Base-by-base conservation (phyloP, 495 filamentous ascomycete genomes). In the Podospora fimiseda region DNA sequence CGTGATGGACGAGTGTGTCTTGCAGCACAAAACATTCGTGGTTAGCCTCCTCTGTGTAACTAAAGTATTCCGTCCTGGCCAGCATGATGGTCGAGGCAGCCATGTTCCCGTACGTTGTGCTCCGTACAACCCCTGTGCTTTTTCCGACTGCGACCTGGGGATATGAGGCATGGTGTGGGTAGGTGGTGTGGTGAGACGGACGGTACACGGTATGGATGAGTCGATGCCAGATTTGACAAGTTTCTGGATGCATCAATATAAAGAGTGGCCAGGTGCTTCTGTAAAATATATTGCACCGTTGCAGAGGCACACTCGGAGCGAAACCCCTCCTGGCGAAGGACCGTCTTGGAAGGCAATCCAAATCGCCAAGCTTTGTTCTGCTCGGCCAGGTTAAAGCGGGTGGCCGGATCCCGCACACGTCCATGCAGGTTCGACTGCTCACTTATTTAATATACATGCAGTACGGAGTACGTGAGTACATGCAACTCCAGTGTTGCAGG, bases 371-470 rank as follows among this genome's bases (percentile, higher is more conserved):
- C 23, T 52, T n/a, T n/a, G n/a, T 42, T 27, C 51, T 44, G 21
- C 52, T 58, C 22, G 40, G 38, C 57, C 61, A 58, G 43, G 54
- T 52, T 53, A 62, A 57, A 62, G 55, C 63, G 56, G 61, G 61
- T 65, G 61, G 64, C 59, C 57, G 61, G 61, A 49, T 63, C 62
- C 64, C 64, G 62, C 64, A n/a, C n/a, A 38, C 55, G 57, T 63
- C 53, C 55, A 66, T 61, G 63, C 56, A 61, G 33, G 50, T 48
- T 53, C 55, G 33, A 51, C 52, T 55, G 22, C 11, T 11, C 27
- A 33, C 6, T n/a, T n/a, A n/a, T n/a, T 51, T 56, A 52, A 55
- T 56, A 41, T 56, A 55, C 40, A 48, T 50, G 51, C 40, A 22
- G 43, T 42, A 42, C 39, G 39, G 20, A 19, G 19, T 21, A 19